Evolutionary conservation across 1,284 basidiomycete genomes (phyloP).

Genomic region (Austroboletus niveus): DNA sequence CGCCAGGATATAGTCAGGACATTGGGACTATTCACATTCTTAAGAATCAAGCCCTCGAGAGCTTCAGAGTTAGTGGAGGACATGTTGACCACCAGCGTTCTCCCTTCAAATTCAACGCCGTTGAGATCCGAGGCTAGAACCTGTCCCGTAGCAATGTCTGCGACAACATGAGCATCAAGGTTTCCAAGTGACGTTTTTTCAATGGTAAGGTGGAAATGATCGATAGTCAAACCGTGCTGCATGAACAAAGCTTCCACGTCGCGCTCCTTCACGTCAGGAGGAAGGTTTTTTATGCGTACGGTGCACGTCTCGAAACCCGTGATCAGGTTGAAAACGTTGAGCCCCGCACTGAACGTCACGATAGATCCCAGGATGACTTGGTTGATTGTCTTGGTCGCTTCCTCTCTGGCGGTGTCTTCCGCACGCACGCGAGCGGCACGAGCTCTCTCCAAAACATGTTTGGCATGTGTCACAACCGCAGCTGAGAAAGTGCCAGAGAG

Average conservation of each 20-base stretch:
- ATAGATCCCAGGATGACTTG: slow-evolving; percentile 46
- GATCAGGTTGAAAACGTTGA: slow-evolving; percentile 40
- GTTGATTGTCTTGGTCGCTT: slow-evolving; percentile 40
- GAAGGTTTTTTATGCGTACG: slow-evolving; percentile 43
- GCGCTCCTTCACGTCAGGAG: slow-evolving; percentile 32
- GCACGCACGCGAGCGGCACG: not conserved
- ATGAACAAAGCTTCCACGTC: slow-evolving; percentile 42
- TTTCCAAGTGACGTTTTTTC: slow-evolving; percentile 8
- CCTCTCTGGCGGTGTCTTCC: slow-evolving; percentile 21
- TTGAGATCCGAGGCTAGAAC: slow-evolving; percentile 41
- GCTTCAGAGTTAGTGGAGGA: slow-evolving; percentile 26
- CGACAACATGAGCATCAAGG: slow-evolving; percentile 39
- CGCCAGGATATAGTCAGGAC: slow-evolving; percentile 46
- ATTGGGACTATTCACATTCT: slow-evolving; percentile 24
- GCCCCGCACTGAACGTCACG: slow-evolving; percentile 48
- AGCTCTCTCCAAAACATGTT: too few relatives aligned
- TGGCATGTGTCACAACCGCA: too few relatives aligned
- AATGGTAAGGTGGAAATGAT: slow-evolving; percentile 34
- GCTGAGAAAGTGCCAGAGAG: too few relatives aligned
- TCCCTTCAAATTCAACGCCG: slow-evolving; percentile 42
- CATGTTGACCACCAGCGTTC: slow-evolving; percentile 39
- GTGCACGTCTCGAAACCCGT: slow-evolving; percentile 50
- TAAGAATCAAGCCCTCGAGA: slow-evolving; percentile 39
- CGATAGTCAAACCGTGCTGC: slow-evolving; percentile 35
- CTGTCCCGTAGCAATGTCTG: slow-evolving; percentile 37